phyloP scores from a whole-genome alignment of 768 basidiomycete genomes.

The Kwoniella mangroviensis region DNA sequence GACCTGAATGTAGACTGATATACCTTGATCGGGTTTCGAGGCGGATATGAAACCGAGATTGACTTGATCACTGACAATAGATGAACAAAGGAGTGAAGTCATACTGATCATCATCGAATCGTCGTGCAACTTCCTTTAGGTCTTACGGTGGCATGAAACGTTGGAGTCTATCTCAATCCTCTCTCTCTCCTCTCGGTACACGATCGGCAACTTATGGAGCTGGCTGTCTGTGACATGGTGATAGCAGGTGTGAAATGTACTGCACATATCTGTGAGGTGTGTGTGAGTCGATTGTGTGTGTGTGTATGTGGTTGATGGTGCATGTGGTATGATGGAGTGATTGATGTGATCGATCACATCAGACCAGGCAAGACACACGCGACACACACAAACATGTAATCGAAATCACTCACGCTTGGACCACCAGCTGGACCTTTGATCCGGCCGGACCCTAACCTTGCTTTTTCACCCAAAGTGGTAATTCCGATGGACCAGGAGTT shows the following conservation, averaged over 20 bases:
- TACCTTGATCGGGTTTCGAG: neutral
- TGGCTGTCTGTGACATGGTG: no score
- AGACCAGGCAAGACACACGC: neutral
- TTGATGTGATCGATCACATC: conserved; percentile 2
- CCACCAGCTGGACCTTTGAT: neutral
- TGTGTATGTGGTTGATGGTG: neutral
- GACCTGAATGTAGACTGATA: neutral
- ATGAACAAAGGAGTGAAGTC: no score
- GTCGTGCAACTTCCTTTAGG: no score
- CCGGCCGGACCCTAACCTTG: neutral
- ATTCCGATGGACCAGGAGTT: neutral
- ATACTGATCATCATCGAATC: no score
- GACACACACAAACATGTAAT: neutral
- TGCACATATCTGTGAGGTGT: neutral
- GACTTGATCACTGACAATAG: no score
- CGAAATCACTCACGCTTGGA: conserved; percentile 5
- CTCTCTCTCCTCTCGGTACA: no score
- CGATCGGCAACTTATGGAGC: no score
- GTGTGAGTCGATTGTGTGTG: neutral
- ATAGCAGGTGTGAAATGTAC: no score
- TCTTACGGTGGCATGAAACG: no score
- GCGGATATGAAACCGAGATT: neutral
- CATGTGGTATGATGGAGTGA: neutral
- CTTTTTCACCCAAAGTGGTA: neutral
- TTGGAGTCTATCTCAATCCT: no score